Base-by-base conservation (phyloP, 768 basidiomycete species). In the Exidia glandulosa region DNA sequence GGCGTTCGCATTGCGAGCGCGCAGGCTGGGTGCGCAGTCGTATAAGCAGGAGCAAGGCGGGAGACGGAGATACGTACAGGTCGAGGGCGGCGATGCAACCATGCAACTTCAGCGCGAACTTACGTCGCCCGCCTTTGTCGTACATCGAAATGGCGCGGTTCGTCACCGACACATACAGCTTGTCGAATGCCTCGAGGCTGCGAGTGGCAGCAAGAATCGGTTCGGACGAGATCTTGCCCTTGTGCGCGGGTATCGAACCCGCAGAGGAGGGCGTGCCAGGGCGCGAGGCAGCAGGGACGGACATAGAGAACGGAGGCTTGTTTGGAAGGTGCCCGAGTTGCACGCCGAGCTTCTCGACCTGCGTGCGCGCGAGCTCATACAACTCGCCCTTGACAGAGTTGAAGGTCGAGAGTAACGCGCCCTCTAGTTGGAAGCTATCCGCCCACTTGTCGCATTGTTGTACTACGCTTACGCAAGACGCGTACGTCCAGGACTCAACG, bases 401-500 rank as follows among this genome's bases (percentile, higher is more conserved):
- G 66, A 87, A 84, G 5, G 77, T 74, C 30, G 77, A 72, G 19
- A 82, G 68, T 10, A 76, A 68, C 2, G 75, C 59, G 2, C 78
- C 75, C 56, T 86, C 79, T 52, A 84, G 68, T 27, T 77, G 74
- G 61, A 76, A 72, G 1, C 70, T 63, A n/a, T 73, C 69, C 12
- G 80, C 78, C 90, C 92, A 94, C 2, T 72, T 71, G 63, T 90
- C 86, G 65, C 87, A 90, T 64, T 86, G 85, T 13, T 90, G 85
- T 30, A 93, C 83, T 48, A 87, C 84, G 63, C 86, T 90, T 48
- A 94, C 76, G 23, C 91, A 85, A 0, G 94, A 91, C 19, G 89
- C 91, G 72, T 92, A 97, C 33, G 82, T 87, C 96, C 96, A 99
- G 0, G 90, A 87, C 68, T 96, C 90, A 33, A 96, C 77, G 69